Base-by-base conservation (phyloP, 495 filamentous ascomycete genomes). In the Aspergillus olivimuriae region DNA sequence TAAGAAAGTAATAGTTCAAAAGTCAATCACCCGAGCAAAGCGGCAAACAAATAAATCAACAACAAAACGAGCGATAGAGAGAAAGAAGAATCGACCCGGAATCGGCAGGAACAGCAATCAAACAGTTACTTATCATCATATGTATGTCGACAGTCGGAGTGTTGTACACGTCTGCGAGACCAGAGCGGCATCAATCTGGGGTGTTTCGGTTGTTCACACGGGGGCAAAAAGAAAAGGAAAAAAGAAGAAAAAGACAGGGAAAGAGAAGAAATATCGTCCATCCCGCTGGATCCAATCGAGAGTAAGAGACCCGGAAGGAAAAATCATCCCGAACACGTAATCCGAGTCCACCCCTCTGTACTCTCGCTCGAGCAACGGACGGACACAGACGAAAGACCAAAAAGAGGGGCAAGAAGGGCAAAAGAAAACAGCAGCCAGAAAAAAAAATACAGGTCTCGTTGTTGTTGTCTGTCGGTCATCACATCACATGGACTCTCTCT, bases 121-220 rank as follows among this genome's bases (percentile, higher is more conserved):
- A n/a, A n/a, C n/a, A n/a, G n/a, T n/a, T n/a, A n/a, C n/a, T n/a
- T n/a, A n/a, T n/a, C n/a, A n/a, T n/a, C n/a, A n/a, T 26, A 42
- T 51, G 56, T 55, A 51, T 53, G 57, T 60, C 57, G 55, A 56
- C 52, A 53, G 51, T 46, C 44, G 50, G 39, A 43, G 41, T 52
- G 51, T 61, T 55, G 48, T 55, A 53, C 48, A 57, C 51, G 43
- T 51, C 48, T 50, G 47, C 50, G 48, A 56, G 38, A 30, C 48
- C 42, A 35, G 42, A 52, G 43, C 44, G 52, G 48, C 44, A 41
- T 51, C 50, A 43, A 50, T 52, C 47, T 55, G 43, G 46, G 48
- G 37, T 35, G 46, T 40, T 50, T 52, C 45, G 22, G 15, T 17
- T 4, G 41, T 11, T 38, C 15, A 15, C 15, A 39, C 5, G 26